Conservation (phyloP, 768 basidiomycete species). For the Agaricus sinodeliciosus region DNA sequence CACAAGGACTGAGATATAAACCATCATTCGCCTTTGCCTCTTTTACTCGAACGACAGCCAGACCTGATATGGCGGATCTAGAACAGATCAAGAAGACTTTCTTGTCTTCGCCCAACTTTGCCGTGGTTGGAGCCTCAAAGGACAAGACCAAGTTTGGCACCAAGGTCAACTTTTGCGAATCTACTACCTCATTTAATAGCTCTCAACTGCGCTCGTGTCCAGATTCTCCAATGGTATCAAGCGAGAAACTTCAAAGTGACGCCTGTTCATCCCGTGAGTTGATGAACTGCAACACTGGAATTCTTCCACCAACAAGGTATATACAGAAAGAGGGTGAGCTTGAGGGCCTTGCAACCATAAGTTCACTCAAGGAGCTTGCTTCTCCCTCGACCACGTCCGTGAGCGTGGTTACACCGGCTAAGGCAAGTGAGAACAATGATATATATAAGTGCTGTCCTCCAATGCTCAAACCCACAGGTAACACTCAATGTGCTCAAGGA, state of each 20-base stretch:
- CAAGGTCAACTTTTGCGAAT: constrained; percentile 35
- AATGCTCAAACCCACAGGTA: constrained; percentile 35
- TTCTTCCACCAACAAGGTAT: background rate
- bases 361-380: constrained; percentile 48
- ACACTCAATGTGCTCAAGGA: constrained; percentile 63
- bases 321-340: constrained; percentile 62
- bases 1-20: constrained; percentile 2
- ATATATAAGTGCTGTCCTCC: background rate
- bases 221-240: constrained; percentile 80
- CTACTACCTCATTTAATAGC: background rate
- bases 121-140: constrained; percentile 80
- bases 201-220: constrained; percentile 4
- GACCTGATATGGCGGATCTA: constrained; percentile 14
- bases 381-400: constrained; percentile 63
- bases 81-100: constrained; percentile 48
- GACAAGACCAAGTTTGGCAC: constrained; percentile 76
- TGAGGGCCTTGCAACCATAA: constrained; percentile 55
- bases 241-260: constrained; percentile 50
- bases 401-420: constrained; percentile 73
- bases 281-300: background rate
- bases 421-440: constrained; percentile 30
- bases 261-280: constrained; percentile 68
- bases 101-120: constrained; percentile 56
- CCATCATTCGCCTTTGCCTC: background rate
- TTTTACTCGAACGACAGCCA: background rate